These are phyloP conservation scores for Xylaria sp. DNA, from an alignment of 2,329 filamentous ascomycete species.

Conservation along the genomic window DNA sequence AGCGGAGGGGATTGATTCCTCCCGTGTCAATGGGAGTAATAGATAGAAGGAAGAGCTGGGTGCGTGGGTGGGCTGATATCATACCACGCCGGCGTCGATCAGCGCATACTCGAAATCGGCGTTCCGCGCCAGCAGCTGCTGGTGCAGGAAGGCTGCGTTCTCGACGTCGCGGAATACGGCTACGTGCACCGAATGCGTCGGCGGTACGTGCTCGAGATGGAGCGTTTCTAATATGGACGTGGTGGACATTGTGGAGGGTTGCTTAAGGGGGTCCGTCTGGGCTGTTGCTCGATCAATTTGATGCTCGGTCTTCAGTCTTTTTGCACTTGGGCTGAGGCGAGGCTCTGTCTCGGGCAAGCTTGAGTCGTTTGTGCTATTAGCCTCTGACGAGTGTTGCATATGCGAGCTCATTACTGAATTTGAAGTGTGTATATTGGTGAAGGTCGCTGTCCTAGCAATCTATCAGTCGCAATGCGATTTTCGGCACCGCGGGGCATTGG, in stretches of 20 bases:
- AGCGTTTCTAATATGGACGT: constrained; percentile 67
- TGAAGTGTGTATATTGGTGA: background rate
- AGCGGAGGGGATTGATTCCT: no score
- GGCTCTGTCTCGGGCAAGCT: background rate
- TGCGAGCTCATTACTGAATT: constrained; percentile 14
- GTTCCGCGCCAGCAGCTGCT: constrained; percentile 87
- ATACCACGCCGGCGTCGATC: constrained; percentile 83
- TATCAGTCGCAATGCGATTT: background rate
- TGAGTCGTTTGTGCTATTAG: background rate
- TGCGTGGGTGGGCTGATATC: no score
- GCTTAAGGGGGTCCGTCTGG: background rate
- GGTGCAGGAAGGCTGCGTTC: constrained; percentile 81
- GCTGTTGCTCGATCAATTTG: background rate
- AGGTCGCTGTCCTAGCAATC: background rate
- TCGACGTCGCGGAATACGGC: constrained; percentile 79
- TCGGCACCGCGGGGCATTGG: constrained; percentile 25
- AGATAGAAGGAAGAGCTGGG: no score
- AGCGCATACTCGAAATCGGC: constrained; percentile 91
- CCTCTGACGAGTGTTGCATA: background rate
- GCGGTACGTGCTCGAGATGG: constrained; percentile 78
- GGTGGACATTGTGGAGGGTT: constrained; percentile 6
- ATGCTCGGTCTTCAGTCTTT: constrained; percentile 32
- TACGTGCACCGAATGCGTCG: constrained; percentile 73
- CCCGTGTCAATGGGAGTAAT: no score
- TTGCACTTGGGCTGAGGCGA: constrained; percentile 3